Percentiles rank a stretch among this genome's conserved stretches.
These are phyloP conservation scores for Malus hybrid DNA, from an alignment of 331 rosid genomes.

Conservation along the genomic window DNA sequence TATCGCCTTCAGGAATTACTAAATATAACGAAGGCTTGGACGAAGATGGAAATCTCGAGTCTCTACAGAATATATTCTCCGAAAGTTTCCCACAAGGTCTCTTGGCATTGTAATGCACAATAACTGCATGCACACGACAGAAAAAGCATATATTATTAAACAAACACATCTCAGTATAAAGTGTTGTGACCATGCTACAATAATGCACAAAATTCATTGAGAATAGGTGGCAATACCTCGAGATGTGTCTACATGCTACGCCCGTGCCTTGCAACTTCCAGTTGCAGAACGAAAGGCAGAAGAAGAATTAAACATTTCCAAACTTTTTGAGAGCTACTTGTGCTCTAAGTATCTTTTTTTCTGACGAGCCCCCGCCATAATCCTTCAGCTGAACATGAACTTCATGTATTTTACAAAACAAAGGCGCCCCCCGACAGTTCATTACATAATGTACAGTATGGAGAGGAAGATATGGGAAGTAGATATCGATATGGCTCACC, in stretches of 20 bases:
- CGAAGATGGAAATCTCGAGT: constrained; percentile 31
- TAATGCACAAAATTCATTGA: not conserved
- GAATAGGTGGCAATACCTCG: constrained; percentile 31
- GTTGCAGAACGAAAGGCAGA: no score
- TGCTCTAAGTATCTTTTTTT: constrained; percentile 13
- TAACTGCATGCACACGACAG: constrained; percentile 38
- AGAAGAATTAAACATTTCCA: no score
- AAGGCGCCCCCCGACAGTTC: constrained; percentile 15
- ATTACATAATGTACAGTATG: constrained; percentile 17
- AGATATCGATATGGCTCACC: constrained; percentile 30
- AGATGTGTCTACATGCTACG: constrained; percentile 4
- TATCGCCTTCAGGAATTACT: constrained; percentile 47
- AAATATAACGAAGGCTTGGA: constrained; percentile 37
- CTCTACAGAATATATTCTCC: constrained; percentile 55
- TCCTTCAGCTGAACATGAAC: constrained; percentile 23
- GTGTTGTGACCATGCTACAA: not conserved
- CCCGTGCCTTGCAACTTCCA: no score
- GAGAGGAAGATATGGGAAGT: constrained; percentile 20
- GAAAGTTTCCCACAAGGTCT: constrained; percentile 37
- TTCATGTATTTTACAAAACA: constrained; percentile 18
- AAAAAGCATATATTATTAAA: not conserved
- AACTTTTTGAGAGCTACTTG: constrained; percentile 17
- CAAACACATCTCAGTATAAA: not conserved
- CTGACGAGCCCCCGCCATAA: constrained; percentile 11
- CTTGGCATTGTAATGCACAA: constrained; percentile 23